A percentile compares a stretch with the other conserved stretches of the same genome.
phyloP scores from a whole-genome alignment of 2,329 filamentous ascomycete genomes.

The Colletotrichum viniferum region DNA sequence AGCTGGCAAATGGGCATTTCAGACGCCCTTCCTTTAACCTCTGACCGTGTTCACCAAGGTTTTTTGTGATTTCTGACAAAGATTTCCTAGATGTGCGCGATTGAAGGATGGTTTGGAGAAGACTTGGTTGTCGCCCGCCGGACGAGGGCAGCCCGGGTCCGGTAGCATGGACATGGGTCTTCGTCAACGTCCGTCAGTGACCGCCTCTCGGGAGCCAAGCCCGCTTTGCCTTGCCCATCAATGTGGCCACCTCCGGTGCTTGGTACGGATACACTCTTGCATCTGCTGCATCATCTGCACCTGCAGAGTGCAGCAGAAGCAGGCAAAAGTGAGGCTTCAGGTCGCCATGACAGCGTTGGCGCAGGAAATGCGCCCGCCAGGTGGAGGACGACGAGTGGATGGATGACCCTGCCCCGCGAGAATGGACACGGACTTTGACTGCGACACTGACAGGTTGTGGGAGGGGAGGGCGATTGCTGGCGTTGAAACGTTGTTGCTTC shows the following conservation, averaged over 20 bases:
- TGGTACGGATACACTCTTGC: not conserved
- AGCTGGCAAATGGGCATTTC: not conserved
- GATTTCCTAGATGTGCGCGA: not conserved
- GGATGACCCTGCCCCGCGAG: not conserved
- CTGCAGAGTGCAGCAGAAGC: not conserved
- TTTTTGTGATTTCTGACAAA: slow-evolving; percentile 21
- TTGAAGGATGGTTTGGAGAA: not conserved
- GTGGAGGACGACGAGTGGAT: not conserved
- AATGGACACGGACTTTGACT: not conserved
- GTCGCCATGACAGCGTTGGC: not conserved
- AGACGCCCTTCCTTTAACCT: not conserved
- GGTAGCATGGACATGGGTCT: slow-evolving; percentile 15
- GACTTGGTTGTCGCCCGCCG: not conserved
- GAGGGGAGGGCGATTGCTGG: not conserved
- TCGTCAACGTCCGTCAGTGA: not conserved
- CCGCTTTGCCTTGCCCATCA: not conserved
- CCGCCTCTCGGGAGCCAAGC: slow-evolving; percentile 1
- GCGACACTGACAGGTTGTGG: not conserved
- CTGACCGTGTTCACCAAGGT: not conserved
- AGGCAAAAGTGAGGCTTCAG: not conserved
- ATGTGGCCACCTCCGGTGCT: not conserved
- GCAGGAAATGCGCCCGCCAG: not conserved
- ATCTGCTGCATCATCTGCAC: not conserved
- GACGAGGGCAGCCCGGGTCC: not conserved
- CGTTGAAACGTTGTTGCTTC: not conserved